Evolutionary conservation across 306 rosid species (phyloP), one percentile per base, ranked within the genome.

Genomic region (Dalbergia oliveri): DNA sequence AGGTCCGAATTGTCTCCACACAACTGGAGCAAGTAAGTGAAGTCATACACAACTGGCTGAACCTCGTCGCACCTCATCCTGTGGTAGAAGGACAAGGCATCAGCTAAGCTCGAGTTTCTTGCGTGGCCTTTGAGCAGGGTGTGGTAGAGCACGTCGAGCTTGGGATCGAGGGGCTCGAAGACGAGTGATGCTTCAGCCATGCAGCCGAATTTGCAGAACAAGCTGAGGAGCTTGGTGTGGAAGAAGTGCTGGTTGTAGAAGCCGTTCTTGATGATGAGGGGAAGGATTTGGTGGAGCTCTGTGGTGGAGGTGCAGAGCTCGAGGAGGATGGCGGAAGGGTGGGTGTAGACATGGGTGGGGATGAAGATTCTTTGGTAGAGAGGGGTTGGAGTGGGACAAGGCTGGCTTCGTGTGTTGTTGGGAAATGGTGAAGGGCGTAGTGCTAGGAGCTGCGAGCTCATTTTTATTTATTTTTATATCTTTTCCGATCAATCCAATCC

Each of bases 51-150:
- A 73, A 92, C 97, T 0, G 97, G 94, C 41, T 44, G 82, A 76
- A 92, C 91, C 44, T 79, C 89, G 47, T 92, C 97, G 41, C 5
- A 49, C 80, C 76, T 82, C 94, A 94, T 91, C 59, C 97, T 82
- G 50, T 71, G 60, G 44, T 79, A 93, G 79, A 94, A 92, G 6
- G n/a, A 35, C 54, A 91, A 39, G 9, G 94, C 84, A 8, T 84
- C 85, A 13, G 50, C 63, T 44, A 90, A 78, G 34, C 88, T 47
- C 6, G 91, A 86, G 86, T 85, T 89, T 86, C 88, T 93, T 3
- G 89, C 91, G 50, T 91, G 86, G 83, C 99, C 97, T 86, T 94
- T 94, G 4, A 94, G 91, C 87, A 94, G 72, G 6, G 99, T 94
- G 63, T 93, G 97, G 83, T 94, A 94, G 47, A 94, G 87, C 66